Base-by-base conservation (phyloP, 2,329 filamentous ascomycete species). In the Ilyonectria mors-panacis region DNA sequence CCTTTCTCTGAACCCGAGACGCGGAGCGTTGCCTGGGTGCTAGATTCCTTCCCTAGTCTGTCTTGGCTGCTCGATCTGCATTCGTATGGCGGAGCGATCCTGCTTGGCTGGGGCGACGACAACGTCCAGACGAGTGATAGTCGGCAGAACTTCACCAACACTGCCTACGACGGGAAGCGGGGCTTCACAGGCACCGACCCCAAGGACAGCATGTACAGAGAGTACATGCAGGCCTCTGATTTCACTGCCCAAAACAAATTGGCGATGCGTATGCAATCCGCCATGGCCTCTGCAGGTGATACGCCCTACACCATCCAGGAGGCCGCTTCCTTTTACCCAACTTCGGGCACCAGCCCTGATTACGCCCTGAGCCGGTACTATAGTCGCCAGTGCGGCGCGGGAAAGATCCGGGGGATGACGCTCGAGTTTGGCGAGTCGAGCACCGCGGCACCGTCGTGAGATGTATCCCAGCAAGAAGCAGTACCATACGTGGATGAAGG, bases 61-160 rank as follows among this genome's bases (percentile, higher is more conserved):
- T 81, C 84, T 30, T 90, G 87, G 87, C 88, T 88, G 75, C 78
- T 89, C 66, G 88, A 90, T 69, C 81, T 90, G 50, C 88, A 90
- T 81, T 88, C 87, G 1, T 85, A 81, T 30, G 81, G 82, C 0
- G 86, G 85, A 2, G 67, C 84, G 35, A 79, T 90, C 19, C 77
- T 90, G 15, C 89, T 89, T 77, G 83, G 80, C 61, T 90, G 87
- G 87, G 87, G 88, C 23, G 85, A 87, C 68, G 87, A 89, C 69
- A 81, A 85, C 53, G 79, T 84, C 63, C 87, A 89, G 77, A 78
- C 78, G 58, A 80, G 76, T 0, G 81, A 82, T 51, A 73, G 82
- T 0, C 70, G 70, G 55, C 85, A 86, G 81, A 89, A 83, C 78
- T 88, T 89, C 77, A 74, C 80, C 28, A 89, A 89, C 80, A 59